Conservation (phyloP, 179 eudicot genomes). For the Gypsophila paniculata region DNA sequence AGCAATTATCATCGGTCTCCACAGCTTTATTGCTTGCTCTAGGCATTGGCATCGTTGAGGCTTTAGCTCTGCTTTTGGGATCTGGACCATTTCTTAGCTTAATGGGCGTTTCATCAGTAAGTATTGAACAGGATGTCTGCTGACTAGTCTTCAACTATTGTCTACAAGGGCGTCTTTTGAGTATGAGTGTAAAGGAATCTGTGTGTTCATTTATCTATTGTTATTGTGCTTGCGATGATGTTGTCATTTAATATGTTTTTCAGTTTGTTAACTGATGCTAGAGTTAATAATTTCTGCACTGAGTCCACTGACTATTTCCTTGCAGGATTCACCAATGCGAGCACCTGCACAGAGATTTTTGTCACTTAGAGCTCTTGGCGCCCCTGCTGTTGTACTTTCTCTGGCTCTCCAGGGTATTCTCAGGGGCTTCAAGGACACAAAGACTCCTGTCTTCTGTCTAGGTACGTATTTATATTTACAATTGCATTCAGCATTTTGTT, state of each 20-base stretch:
- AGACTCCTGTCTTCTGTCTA: slow-evolving; percentile 82
- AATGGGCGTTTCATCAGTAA: slow-evolving; percentile 81
- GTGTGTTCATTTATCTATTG: not conserved
- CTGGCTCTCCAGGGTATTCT: slow-evolving; percentile 94
- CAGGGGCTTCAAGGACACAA: slow-evolving; percentile 97
- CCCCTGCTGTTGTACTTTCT: slow-evolving; percentile 90
- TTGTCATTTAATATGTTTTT: not conserved
- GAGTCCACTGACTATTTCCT: not conserved
- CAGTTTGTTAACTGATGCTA: not conserved
- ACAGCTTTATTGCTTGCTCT: slow-evolving; percentile 70
- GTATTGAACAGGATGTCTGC: slow-evolving; percentile 12
- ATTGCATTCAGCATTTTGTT: not conserved
- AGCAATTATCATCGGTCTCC: slow-evolving; percentile 77
- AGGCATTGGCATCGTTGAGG: slow-evolving; percentile 75
- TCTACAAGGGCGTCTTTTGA: not conserved
- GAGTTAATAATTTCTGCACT: slow-evolving; percentile 3
- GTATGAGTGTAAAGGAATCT: slow-evolving; percentile 2
- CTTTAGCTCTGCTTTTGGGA: slow-evolving; percentile 68
- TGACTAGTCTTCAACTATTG: not conserved
- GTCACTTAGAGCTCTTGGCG: slow-evolving; percentile 81
- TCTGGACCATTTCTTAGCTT: slow-evolving; percentile 69
- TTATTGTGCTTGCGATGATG: not conserved
- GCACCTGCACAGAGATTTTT: slow-evolving; percentile 63
- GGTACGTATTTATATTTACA: slow-evolving; percentile 39
- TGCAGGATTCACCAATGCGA: slow-evolving; percentile 81